These are phyloP conservation scores for Cryphonectria naterciae DNA, from an alignment of 2,329 filamentous ascomycete genomes.

Conservation along the genomic window DNA sequence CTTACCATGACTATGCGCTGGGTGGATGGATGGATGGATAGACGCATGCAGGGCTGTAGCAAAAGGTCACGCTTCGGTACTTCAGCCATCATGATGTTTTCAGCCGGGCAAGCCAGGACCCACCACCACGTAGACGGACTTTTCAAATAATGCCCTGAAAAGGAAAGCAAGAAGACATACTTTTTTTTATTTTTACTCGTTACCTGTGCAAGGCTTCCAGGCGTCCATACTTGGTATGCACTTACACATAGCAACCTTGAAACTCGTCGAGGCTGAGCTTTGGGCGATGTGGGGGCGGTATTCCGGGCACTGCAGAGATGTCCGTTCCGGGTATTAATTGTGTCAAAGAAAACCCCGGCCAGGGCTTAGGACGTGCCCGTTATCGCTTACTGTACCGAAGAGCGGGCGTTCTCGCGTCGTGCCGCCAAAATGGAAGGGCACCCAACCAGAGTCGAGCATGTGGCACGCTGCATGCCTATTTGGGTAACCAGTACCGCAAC, in stretches of 20 bases:
- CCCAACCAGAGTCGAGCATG: conserved; percentile 1
- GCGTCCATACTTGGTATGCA: no score
- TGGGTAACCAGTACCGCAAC: conserved; percentile 11
- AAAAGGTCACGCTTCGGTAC: neutral
- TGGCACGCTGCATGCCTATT: neutral
- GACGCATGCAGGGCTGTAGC: neutral
- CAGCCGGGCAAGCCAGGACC: neutral
- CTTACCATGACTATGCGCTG: neutral
- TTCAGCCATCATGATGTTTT: neutral
- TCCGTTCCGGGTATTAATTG: neutral
- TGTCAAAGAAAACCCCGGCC: neutral
- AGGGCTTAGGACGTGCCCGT: neutral
- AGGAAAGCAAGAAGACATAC: no score
- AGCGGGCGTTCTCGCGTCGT: neutral
- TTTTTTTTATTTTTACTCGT: no score
- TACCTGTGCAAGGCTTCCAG: no score
- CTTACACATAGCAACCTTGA: no score
- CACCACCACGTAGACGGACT: neutral
- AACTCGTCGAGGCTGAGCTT: neutral
- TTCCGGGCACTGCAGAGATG: neutral
- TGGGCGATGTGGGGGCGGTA: neutral
- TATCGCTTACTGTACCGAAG: neutral
- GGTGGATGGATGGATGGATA: neutral
- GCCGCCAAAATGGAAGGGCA: neutral
- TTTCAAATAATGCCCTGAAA: no score